Conservation (phyloP, 768 basidiomycete genomes). For the Hemileccinum rubropunctum region DNA sequence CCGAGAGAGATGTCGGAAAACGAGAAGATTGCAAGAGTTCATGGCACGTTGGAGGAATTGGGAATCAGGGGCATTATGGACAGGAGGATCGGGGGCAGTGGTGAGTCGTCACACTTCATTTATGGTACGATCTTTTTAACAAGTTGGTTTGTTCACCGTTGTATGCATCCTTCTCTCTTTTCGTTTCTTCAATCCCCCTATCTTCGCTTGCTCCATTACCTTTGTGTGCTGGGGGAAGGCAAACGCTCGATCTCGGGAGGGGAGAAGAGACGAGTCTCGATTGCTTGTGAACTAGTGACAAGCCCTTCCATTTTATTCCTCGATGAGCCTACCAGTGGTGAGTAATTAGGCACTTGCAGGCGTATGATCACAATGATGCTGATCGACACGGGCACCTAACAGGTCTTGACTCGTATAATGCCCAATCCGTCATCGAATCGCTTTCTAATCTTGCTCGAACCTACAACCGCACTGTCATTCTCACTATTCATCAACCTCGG, state of each 20-base stretch:
- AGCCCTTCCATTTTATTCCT: constrained; percentile 94
- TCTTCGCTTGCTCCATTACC: background rate
- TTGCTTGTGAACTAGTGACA: constrained; percentile 97
- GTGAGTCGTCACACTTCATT: constrained; percentile 39
- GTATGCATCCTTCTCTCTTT: background rate
- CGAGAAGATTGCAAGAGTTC: constrained; percentile 91
- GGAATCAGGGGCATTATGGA: constrained; percentile 92
- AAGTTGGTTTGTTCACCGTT: background rate
- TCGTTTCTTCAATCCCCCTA: background rate
- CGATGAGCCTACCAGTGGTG: constrained; percentile 96
- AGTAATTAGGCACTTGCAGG: constrained; percentile 22
- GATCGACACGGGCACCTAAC: background rate
- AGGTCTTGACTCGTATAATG: constrained; percentile 95
- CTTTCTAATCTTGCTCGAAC: constrained; percentile 80
- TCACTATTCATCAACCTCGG: constrained; percentile 97
- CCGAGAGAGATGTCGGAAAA: constrained; percentile 93
- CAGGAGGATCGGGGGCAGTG: constrained; percentile 83
- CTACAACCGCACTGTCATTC: constrained; percentile 93
- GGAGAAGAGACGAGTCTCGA: constrained; percentile 94
- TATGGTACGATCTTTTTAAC: background rate
- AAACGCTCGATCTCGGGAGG: constrained; percentile 93
- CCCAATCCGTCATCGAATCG: constrained; percentile 89
- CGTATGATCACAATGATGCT: background rate
- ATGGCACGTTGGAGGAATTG: constrained; percentile 95
- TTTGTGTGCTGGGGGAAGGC: constrained; percentile 40